Evolutionary conservation across 139 green algal genomes (phyloP).

Genomic region (Picochlorum sp.): DNA sequence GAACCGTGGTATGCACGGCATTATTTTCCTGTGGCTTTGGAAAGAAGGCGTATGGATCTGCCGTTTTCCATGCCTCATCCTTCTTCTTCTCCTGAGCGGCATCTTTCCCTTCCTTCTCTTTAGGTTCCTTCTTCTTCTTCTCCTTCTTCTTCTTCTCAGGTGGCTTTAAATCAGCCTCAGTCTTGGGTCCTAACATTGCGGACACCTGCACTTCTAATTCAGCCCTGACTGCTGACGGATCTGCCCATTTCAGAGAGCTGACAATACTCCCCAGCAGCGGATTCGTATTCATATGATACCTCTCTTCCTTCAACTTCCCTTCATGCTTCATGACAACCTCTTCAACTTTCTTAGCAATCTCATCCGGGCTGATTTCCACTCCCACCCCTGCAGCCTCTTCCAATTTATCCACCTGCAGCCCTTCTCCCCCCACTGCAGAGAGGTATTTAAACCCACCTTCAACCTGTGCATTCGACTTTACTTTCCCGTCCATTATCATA

Average conservation of each 20-base stretch:
- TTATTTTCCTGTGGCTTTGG: constrained; percentile 74
- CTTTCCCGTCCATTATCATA: constrained; percentile 51
- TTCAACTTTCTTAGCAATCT: constrained; percentile 53
- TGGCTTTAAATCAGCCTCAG: constrained; percentile 54
- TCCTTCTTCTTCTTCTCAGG: constrained; percentile 5
- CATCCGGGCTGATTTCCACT: constrained; percentile 57
- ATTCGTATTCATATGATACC: constrained; percentile 68
- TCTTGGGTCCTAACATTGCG: constrained; percentile 75
- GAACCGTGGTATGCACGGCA: constrained; percentile 54
- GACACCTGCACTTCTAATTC: constrained; percentile 40
- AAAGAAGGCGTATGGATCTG: constrained; percentile 79
- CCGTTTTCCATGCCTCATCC: constrained; percentile 12
- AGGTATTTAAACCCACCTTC: constrained; percentile 75
- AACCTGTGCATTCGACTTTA: constrained; percentile 63
- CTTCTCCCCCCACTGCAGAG: constrained; percentile 33
- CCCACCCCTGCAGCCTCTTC: constrained; percentile 68
- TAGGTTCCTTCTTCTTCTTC: neutral
- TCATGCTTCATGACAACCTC: constrained; percentile 35
- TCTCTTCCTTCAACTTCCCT: constrained; percentile 48
- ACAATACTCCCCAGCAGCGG: constrained; percentile 48
- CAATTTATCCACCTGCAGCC: constrained; percentile 35
- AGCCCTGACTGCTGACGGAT: constrained; percentile 40
- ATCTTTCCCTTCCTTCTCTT: neutral
- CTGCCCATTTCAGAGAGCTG: constrained; percentile 64
- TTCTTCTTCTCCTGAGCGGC: constrained; percentile 3